Conservation (phyloP, 2,329 filamentous ascomycete genomes). For the Cytospora chrysosperma region DNA sequence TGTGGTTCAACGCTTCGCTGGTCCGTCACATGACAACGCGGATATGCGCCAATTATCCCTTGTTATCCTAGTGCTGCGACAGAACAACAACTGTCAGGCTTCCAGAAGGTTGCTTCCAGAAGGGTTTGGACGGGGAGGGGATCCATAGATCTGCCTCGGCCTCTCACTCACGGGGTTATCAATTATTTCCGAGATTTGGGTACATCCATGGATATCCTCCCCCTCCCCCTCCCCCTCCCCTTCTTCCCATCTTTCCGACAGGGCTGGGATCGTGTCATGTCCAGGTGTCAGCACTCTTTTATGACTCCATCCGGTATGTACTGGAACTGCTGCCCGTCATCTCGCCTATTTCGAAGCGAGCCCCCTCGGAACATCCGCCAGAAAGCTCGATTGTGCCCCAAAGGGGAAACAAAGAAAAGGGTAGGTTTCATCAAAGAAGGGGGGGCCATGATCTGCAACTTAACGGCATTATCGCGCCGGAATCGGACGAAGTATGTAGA, state of each 20-base stretch:
- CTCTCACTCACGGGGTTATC: neutral
- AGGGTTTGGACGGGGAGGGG: neutral
- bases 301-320: neutral
- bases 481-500: neutral
- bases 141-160: neutral
- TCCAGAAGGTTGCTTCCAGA: slow-evolving; percentile 13
- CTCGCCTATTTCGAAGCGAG: slow-evolving; percentile 17
- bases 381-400: neutral
- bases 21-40: slow-evolving; percentile 9
- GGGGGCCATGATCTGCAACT: neutral
- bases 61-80: slow-evolving; percentile 9
- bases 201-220: no score
- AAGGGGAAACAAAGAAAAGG: neutral
- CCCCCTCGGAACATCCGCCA: neutral
- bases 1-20: neutral
- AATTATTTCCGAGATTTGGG: neutral
- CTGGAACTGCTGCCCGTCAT: slow-evolving; percentile 8
- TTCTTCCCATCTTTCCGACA: neutral
- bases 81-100: slow-evolving; percentile 6
- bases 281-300: neutral
- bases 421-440: neutral
- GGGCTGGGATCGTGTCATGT: neutral
- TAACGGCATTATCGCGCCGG: neutral
- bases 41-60: slow-evolving; percentile 2
- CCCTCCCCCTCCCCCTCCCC: no score